A percentile compares a stretch with the other conserved stretches of the same genome.
Evolutionary conservation across 805 yeast species (phyloP).

Genomic region (Monosporozyma yasuniensis): DNA sequence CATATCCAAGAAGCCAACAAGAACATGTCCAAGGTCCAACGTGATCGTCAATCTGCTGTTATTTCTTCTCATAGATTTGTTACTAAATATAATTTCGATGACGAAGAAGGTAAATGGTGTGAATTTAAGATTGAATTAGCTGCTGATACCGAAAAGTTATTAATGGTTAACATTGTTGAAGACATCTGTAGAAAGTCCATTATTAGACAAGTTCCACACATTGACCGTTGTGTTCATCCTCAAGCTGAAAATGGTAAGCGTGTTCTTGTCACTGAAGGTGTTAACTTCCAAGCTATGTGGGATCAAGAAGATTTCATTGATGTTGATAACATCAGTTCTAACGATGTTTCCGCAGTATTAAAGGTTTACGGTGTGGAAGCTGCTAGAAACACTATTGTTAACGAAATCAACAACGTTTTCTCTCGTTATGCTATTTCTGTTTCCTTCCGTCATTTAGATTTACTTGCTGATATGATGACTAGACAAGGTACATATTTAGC

Average conservation of each 20-base stretch:
- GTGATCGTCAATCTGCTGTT: conserved; percentile 79
- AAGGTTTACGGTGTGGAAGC: conserved; percentile 97
- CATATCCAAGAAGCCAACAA: conserved; percentile 19
- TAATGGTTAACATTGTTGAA: conserved; percentile 96
- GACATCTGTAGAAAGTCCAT: conserved; percentile 83
- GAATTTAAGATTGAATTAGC: conserved; percentile 76
- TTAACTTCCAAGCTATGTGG: conserved; percentile 97
- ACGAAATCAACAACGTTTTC: conserved; percentile 92
- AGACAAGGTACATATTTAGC: conserved; percentile 96
- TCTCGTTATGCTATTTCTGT: conserved; percentile 93
- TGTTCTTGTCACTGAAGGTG: conserved; percentile 91
- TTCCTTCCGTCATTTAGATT: conserved; percentile 86
- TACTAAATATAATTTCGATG: conserved; percentile 82
- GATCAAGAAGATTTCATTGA: conserved; percentile 88
- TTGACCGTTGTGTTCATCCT: conserved; percentile 90
- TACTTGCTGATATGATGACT: conserved; percentile 98
- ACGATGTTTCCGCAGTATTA: conserved; percentile 87
- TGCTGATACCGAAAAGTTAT: conserved; percentile 79
- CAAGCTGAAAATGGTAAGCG: conserved; percentile 61
- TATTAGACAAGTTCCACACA: conserved; percentile 82
- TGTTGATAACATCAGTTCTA: conserved; percentile 81
- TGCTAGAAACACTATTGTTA: conserved; percentile 93
- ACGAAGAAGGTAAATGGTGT: conserved; percentile 84
- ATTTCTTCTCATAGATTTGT: conserved; percentile 64
- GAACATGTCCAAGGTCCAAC: conserved; percentile 50